Conservation (phyloP, 2,329 filamentous ascomycete genomes). For the Scedosporium apiospermum region DNA sequence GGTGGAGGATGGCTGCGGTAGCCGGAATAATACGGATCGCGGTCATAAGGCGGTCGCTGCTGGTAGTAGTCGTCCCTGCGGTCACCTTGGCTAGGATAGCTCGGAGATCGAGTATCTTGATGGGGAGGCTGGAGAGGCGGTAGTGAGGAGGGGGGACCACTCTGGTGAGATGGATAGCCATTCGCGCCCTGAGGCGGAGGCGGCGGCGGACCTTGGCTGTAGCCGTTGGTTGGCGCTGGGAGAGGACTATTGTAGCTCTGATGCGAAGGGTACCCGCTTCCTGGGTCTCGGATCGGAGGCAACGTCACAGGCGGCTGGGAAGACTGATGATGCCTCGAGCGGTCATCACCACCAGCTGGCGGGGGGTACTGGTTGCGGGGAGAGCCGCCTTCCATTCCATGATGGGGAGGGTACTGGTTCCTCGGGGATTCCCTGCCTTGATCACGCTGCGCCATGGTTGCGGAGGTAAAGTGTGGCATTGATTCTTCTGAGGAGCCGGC, state of each 20-base stretch:
- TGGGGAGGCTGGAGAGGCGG: constrained; percentile 27
- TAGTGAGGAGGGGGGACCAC: constrained; percentile 18
- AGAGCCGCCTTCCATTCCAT: not conserved
- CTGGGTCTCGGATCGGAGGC: constrained; percentile 4
- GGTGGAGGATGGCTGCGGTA: constrained; percentile 18
- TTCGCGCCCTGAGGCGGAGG: not conserved
- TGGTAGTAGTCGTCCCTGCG: constrained; percentile 4
- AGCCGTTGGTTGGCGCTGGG: not conserved
- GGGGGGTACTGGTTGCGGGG: constrained; percentile 2
- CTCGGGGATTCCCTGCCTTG: constrained; percentile 3
- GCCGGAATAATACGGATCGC: constrained; percentile 26
- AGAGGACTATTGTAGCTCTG: not conserved
- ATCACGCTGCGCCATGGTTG: constrained; percentile 3
- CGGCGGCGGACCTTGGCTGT: not conserved
- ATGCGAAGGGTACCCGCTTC: not conserved
- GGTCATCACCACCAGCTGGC: not conserved
- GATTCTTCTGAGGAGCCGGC: not conserved
- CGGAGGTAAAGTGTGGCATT: constrained; percentile 5
- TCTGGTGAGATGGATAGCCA: not conserved
- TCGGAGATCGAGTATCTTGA: not conserved
- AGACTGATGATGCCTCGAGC: not conserved
- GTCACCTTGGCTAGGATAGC: constrained; percentile 1
- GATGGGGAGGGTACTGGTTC: not conserved
- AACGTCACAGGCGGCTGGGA: constrained; percentile 1
- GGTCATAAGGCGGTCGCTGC: constrained; percentile 24